Evolutionary conservation across 2,329 filamentous ascomycete species (phyloP), one percentile per base, ranked within the genome.

Genomic region (Beauveria brongniartii): DNA sequence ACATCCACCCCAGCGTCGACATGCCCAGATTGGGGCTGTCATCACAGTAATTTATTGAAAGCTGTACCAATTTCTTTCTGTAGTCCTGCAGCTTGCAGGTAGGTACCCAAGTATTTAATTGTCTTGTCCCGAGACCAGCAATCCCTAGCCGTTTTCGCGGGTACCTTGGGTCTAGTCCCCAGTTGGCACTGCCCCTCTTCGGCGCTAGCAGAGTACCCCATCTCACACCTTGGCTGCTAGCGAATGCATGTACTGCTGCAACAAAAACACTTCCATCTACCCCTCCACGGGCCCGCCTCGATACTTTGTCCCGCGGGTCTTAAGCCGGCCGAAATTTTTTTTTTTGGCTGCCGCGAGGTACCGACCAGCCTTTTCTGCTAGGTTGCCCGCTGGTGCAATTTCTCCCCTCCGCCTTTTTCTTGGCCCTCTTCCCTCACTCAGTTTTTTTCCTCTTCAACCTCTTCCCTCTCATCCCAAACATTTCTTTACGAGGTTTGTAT

Each of bases 351-450:
- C 41, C 56, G 56, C 48, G 26, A 59, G 56, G 56, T 59, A 59
- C 56, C 56, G 56, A 44, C 56, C 46, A 52, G 37, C 48, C 48
- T 57, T 50, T 59, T 51, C 34, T 47, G 26, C 54, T 37, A 12
- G 54, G 28, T 22, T 57, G 30, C 20, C 34, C 18, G 43, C 44
- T 57, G 3, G 44, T 40, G 55, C 44, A 57, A 57, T 57, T 30
- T 37, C 47, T 48, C 58, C 58, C 51, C 43, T 41, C 58, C 41
- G 50, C 43, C 50, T 60, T 60, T 58, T 60, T 61, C 59, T 56
- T 61, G 34, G 22, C 46, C 44, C 44, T 41, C 46, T 56, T 55
- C 44, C 44, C 59, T 48, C 51, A 12, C n/a, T 26, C 40, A 26
- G 28, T 41, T 52, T 52, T 59, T 55, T 55, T 54, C 26, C 47